Conservation (phyloP, 2,329 filamentous ascomycete species). For the Neofusicoccum kwambonambiense region DNA sequence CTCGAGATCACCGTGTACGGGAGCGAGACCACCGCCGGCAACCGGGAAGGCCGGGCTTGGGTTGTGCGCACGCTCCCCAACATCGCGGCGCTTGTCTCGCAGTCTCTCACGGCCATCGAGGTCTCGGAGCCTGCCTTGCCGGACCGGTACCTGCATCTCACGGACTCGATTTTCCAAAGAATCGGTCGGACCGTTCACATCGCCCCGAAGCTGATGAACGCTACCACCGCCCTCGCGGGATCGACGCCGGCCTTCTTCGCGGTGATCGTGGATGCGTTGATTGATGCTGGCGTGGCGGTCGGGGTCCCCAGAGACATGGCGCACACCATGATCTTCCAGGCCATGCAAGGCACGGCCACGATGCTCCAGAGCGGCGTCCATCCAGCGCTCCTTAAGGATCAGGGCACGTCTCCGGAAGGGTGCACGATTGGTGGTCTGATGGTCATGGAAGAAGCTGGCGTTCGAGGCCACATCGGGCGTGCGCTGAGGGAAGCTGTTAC, state of each 20-base stretch:
- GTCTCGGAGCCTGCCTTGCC: constrained; percentile 25
- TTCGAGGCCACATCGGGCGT: constrained; percentile 29
- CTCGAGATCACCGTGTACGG: constrained; percentile 41
- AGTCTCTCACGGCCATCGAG: constrained; percentile 41
- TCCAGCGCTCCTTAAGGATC: constrained; percentile 29
- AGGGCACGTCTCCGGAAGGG: constrained; percentile 32
- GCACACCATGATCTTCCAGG: constrained; percentile 32
- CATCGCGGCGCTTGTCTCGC: constrained; percentile 45
- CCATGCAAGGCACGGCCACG: constrained; percentile 31
- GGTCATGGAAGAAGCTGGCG: constrained; percentile 33
- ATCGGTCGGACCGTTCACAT: constrained; percentile 28
- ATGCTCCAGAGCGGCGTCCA: constrained; percentile 33
- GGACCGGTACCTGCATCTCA: constrained; percentile 21
- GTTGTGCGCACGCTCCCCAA: constrained; percentile 47
- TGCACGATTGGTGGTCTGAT: constrained; percentile 36
- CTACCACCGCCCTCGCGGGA: constrained; percentile 30
- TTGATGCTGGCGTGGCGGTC: constrained; percentile 32
- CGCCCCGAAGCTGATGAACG: constrained; percentile 27
- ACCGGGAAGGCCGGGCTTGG: constrained; percentile 25
- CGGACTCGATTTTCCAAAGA: constrained; percentile 25
- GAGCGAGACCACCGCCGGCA: constrained; percentile 17
- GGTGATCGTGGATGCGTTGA: constrained; percentile 31
- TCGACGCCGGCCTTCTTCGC: constrained; percentile 35
- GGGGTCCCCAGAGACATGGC: constrained; percentile 28
- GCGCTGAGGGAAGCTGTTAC: constrained; percentile 51